Evolutionary conservation across 805 yeast genomes (phyloP).

Genomic region (Huiozyma naganishii): DNA sequence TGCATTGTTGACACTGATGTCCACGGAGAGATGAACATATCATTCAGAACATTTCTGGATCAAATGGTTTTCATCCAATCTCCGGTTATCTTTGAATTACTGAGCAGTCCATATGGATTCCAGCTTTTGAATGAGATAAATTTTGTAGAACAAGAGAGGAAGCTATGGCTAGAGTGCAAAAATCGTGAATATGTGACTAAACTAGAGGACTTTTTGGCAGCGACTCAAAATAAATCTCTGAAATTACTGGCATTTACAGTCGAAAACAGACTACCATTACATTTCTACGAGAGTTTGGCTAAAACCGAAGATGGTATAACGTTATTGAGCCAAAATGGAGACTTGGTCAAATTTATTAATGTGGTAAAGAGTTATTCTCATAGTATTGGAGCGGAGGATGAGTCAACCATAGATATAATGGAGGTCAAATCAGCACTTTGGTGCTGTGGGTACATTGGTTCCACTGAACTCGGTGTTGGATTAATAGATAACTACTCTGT

Average conservation of each 20-base stretch:
- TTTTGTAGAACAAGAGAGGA: conserved; percentile 55
- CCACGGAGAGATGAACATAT: conserved; percentile 13
- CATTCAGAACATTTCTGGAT: conserved; percentile 21
- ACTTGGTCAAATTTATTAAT: conserved; percentile 32
- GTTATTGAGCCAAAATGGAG: conserved; percentile 42
- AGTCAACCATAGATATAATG: conserved; percentile 21
- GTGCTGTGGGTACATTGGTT: conserved; percentile 79
- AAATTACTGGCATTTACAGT: conserved; percentile 3
- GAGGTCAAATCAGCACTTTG: conserved; percentile 68
- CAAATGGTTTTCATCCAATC: conserved; percentile 44
- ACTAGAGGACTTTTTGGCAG: conserved; percentile 33
- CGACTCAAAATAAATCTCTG: conserved; percentile 7
- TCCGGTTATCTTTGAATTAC: conserved; percentile 49
- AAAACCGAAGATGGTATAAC: conserved; percentile 72
- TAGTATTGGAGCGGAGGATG: conserved; percentile 8
- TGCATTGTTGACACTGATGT: conserved; percentile 37
- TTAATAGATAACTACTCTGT: conserved; percentile 44
- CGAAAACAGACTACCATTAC: conserved; percentile 36
- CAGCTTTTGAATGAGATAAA: conserved; percentile 47
- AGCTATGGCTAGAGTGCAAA: conserved; percentile 47
- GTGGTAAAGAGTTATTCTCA: conserved; percentile 25
- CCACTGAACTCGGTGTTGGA: conserved; percentile 57
- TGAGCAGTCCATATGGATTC: conserved; percentile 63
- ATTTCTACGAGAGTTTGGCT: conserved; percentile 72
- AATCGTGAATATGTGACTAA: conserved; percentile 37